Base-by-base conservation (phyloP, 1,139 yeast species). In the Starmera stellimalicola region DNA sequence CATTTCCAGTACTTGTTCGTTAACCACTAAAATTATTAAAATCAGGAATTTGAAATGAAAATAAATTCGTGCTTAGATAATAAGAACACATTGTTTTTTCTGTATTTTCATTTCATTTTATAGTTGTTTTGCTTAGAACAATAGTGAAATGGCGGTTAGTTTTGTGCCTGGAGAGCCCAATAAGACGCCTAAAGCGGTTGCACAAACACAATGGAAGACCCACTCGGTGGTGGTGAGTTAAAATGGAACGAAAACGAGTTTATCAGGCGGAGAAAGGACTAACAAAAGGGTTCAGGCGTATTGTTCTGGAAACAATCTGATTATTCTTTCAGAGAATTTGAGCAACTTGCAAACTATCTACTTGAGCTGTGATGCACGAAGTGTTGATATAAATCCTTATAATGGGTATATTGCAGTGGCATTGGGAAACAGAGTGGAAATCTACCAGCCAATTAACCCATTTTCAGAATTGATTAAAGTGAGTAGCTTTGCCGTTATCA, bases 111-210 rank as follows among this genome's bases (percentile, higher is more conserved):
- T n/a, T n/a, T n/a, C n/a, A n/a, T n/a, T n/a, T n/a, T n/a, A n/a
- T n/a, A n/a, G n/a, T n/a, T n/a, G n/a, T n/a, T n/a, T n/a, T n/a
- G n/a, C n/a, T n/a, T n/a, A n/a, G n/a, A n/a, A n/a, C n/a, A n/a
- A n/a, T n/a, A 14, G 7, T 11, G 4, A n/a, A 3, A 78, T 77
- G 85, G 63, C 81, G 7, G 57, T 80, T 36, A 70, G 74, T 40
- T 82, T 81, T 51, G 70, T 83, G 25, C 95, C 95, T 3, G 96
- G 96, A 1, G 84, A 83, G 51, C 94, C 91, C 23, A 81, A 78
- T 51, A 57, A 65, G 30, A 56, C 70, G 3, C 60, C 63, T 10
- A 69, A 71, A 42, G 64, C 85, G 1, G 70, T 76, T 16, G 66
- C 74, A 38, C 82, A 79, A 44, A 70, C 68, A 6, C 58, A 62